Base-by-base conservation (phyloP, 371 early-diverging fungal genomes). In the Mortierella sp. region DNA sequence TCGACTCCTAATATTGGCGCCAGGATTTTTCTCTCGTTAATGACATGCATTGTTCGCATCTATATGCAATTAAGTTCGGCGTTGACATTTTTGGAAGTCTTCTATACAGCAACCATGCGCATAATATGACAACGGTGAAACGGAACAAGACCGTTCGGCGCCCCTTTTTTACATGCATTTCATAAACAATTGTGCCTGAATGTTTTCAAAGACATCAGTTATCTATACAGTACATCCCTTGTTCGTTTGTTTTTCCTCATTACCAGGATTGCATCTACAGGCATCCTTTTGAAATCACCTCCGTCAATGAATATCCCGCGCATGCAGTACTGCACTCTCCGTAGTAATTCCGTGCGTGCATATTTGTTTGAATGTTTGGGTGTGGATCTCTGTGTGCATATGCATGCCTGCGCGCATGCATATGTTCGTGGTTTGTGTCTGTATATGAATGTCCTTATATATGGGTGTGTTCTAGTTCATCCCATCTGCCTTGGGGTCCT, bases 271-370 rank as follows among this genome's bases (percentile, higher is more conserved):
- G 48, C 47, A 40, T 22, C 45, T 53, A 7, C 32, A 28, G 28
- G 28, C 28, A 28, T 55, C 28, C 2, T 32, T 15, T 43, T 33
- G 64, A 8, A 36, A 52, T 52, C 52, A 52, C 52, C 13, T 50
- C 33, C 53, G 36, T 50, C 65, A 65, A 65, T n/a, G 21, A 41
- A 52, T 52, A 52, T 22, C 52, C 6, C 21, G n/a, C 4, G 21
- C 52, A 52, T n/a, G 8, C 21, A n/a, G 19, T 21, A 52, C 19
- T 16, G 7, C 21, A 52, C 47, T 52, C 52, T 22, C 22, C 52
- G 52, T 52, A 52, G 21, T 52, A 21, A 9, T 52, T 52, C 52
- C 19, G 5, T 52, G 52, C 21, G 19, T 52, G 52, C 52, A 45
- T 45, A 45, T 45, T 45, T 45, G 4, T 36, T 6, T 36, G 6